Evolutionary conservation across 2,329 filamentous ascomycete genomes (phyloP), one percentile per base, ranked within the genome.

Genomic region (Aureobasidium subglaciale): DNA sequence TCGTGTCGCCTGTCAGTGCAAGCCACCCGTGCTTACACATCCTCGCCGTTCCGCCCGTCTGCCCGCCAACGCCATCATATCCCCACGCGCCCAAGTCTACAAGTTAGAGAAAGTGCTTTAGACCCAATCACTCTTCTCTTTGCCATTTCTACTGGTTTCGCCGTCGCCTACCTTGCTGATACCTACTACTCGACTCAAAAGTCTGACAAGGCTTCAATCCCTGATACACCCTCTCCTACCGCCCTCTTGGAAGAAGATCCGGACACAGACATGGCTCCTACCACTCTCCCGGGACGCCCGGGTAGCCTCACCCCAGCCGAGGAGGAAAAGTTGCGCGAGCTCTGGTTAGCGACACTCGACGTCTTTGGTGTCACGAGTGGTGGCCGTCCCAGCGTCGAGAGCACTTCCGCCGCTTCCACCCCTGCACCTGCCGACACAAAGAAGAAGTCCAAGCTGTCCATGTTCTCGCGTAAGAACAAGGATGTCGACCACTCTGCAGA

Each of bases 221-320:
- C 45, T 15, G 55, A 56, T 40, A 45, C 56, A 29, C 46, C 57
- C 34, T 32, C 49, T 16, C 40, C 46, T 22, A 41, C 45, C 46
- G 40, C 22, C 27, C 16, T 41, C 20, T 42, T 32, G 25, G 42
- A 55, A 38, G 13, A 56, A 24, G 8, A 13, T 4, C 6, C 13
- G 6, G 35, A 52, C 37, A 18, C 57, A 30, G 58, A 59, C 41
- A 76, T 76, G 72, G 63, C 70, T 37, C 64, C 68, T 20, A 67
- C 69, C 55, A 66, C 65, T 27, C 79, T 79, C 41, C 81, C 86
- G 34, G 93, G 93, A 53, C 84, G 90, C 59, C 82, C 90, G 55
- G 90, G 89, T 58, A 96, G 88, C 63, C 78, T 99, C 57, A 96
- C 91, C n/a, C 71, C 83, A 3, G 91, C 96, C 60, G 85, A 99